phyloP scores from a whole-genome alignment of 306 rosid species.

The Prunus fruticosa region DNA sequence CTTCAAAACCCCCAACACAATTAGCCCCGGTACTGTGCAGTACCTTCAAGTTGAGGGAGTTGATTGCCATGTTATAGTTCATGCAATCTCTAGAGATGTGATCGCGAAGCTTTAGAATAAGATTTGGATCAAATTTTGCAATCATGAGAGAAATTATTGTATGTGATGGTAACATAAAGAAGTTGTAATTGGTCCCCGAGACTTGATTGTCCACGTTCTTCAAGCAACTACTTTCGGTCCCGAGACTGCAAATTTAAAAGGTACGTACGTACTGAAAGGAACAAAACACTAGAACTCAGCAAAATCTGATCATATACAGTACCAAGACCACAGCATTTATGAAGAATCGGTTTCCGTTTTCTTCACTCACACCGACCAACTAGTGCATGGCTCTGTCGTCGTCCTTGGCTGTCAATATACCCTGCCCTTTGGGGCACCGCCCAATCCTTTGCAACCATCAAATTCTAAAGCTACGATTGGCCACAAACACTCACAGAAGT shows the following conservation, averaged over 20 bases:
- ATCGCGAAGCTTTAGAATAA: background rate
- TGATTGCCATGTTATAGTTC: background rate
- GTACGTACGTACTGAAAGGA: too few species aligned
- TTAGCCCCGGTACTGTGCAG: background rate
- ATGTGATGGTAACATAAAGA: too few species aligned
- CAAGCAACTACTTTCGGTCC: too few species aligned
- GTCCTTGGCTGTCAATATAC: background rate
- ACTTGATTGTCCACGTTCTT: too few species aligned
- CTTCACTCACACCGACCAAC: background rate
- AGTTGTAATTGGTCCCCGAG: too few species aligned
- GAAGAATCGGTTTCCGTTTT: background rate
- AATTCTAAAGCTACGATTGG: background rate
- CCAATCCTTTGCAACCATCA: background rate
- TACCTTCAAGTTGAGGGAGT: background rate
- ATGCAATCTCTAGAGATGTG: background rate
- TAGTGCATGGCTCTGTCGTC: background rate
- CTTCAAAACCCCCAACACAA: background rate
- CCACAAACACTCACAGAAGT: too few species aligned
- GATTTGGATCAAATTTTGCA: background rate
- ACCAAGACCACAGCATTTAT: background rate
- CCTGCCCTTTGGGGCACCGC: slow-evolving; percentile 14
- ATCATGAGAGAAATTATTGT: background rate
- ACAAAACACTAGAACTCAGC: too few species aligned
- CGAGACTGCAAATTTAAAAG: too few species aligned
- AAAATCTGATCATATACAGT: too few species aligned